Conservation (phyloP, 2,329 filamentous ascomycete species). For the Aspergillus sp. region DNA sequence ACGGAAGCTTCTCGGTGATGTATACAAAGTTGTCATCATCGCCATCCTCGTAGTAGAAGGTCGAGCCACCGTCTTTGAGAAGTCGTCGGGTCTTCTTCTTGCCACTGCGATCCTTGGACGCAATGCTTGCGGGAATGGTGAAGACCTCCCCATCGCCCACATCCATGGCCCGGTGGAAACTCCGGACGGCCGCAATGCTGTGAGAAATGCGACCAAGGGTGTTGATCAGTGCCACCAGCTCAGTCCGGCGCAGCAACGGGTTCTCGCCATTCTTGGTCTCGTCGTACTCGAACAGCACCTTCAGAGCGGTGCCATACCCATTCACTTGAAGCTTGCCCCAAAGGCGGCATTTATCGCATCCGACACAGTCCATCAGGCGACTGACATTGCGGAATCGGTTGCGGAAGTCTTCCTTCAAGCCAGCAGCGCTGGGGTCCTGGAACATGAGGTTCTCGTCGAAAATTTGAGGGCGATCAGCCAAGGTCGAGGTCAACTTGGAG, state of each 20-base stretch:
- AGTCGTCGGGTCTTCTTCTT: slow-evolving; percentile 20
- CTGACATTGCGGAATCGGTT: slow-evolving; percentile 97
- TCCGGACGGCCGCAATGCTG: slow-evolving; percentile 71
- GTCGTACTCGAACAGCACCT: slow-evolving; percentile 94
- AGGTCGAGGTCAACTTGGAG: slow-evolving; percentile 69
- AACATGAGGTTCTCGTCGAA: slow-evolving; percentile 98
- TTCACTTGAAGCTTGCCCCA: slow-evolving; percentile 98
- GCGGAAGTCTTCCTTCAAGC: slow-evolving; percentile 93
- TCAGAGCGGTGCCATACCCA: slow-evolving; percentile 91
- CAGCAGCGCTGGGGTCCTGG: slow-evolving; percentile 64
- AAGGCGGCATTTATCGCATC: slow-evolving; percentile 95
- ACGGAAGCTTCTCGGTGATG: slow-evolving; percentile 33
- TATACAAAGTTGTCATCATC: slow-evolving; percentile 44
- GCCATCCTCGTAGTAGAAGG: slow-evolving; percentile 42
- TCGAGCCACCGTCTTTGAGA: slow-evolving; percentile 37
- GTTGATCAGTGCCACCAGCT: slow-evolving; percentile 92
- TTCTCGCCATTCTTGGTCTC: slow-evolving; percentile 62
- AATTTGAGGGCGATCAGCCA: slow-evolving; percentile 69
- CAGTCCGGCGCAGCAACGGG: slow-evolving; percentile 78
- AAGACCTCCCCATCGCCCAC: slow-evolving; percentile 36
- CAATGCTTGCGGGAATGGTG: slow-evolving; percentile 30
- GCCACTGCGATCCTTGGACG: slow-evolving; percentile 25
- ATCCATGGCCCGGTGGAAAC: slow-evolving; percentile 63
- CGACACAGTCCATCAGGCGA: slow-evolving; percentile 96
- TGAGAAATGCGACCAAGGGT: slow-evolving; percentile 85